Conservation (phyloP, 306 rosid genomes). For the Psophocarpus tetragonolobus region DNA sequence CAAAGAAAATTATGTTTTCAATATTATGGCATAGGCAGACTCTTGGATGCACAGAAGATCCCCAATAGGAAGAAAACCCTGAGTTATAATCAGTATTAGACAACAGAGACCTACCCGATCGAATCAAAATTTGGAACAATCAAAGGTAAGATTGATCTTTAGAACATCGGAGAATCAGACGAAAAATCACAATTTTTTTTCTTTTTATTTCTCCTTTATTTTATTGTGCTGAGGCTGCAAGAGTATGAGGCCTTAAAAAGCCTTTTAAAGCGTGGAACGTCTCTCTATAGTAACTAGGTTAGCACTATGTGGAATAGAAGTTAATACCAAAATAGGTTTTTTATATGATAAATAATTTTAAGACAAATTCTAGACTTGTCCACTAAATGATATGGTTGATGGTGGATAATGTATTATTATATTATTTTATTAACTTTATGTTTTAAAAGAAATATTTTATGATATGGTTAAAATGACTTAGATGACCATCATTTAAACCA, state of each 20-base stretch:
- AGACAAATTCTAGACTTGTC: no score
- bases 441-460: no score
- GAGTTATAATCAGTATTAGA: conserved; percentile 31
- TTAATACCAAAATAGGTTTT: not conserved
- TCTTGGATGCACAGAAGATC: conserved; percentile 48
- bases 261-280: conserved; percentile 22
- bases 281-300: conserved; percentile 38
- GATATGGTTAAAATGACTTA: no score
- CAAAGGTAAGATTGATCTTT: conserved; percentile 52
- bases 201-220: not conserved
- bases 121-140: conserved; percentile 46
- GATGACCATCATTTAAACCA: no score
- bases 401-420: no score
- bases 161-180: conserved; percentile 60
- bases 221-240: conserved; percentile 6
- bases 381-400: no score
- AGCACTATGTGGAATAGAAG: not conserved
- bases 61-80: conserved; percentile 35
- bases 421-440: no score
- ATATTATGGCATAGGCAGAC: conserved; percentile 15
- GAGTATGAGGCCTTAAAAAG: conserved; percentile 17
- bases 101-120: conserved; percentile 59
- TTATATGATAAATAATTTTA: not conserved
- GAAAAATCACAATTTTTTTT: conserved; percentile 24
- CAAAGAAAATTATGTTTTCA: conserved; percentile 23